Percentiles rank a stretch among this genome's conserved stretches.
Evolutionary conservation across 306 rosid species (phyloP).

Genomic region (Lathyrus oleraceus): DNA sequence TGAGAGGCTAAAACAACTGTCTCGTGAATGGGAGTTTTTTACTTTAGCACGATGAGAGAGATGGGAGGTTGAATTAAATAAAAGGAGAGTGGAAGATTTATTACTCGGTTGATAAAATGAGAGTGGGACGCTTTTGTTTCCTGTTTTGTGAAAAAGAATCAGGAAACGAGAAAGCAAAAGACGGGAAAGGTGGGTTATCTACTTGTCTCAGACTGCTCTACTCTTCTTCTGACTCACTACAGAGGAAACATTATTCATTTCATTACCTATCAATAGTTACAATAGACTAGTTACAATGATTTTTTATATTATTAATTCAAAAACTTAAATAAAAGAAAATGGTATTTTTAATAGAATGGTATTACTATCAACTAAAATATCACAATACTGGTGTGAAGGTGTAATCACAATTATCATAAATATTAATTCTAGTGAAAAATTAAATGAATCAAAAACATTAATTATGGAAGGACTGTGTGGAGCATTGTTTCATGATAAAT

Average conservation of each 20-base stretch:
- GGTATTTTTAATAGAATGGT: no score
- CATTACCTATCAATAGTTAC: no score
- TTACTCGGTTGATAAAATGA: slow-evolving; percentile 31
- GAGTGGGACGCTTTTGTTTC: slow-evolving; percentile 29
- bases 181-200: slow-evolving; percentile 38
- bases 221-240: not conserved
- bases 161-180: slow-evolving; percentile 31
- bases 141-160: slow-evolving; percentile 36
- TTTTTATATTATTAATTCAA: no score
- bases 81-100: slow-evolving; percentile 2
- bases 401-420: no score
- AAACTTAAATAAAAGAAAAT: no score
- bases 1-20: slow-evolving; percentile 14
- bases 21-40: slow-evolving; percentile 28
- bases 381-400: no score
- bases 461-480: no score
- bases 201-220: slow-evolving; percentile 20
- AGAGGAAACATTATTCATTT: not conserved
- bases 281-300: no score
- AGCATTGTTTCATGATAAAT: no score
- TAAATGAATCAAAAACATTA: no score
- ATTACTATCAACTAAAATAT: no score
- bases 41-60: slow-evolving; percentile 1
- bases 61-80: slow-evolving; percentile 2
- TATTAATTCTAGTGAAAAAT: no score